Percentiles rank a stretch among this genome's conserved stretches.
Evolutionary conservation across 2,329 filamentous ascomycete genomes (phyloP).

Genomic region (Diaporthe helianthi): DNA sequence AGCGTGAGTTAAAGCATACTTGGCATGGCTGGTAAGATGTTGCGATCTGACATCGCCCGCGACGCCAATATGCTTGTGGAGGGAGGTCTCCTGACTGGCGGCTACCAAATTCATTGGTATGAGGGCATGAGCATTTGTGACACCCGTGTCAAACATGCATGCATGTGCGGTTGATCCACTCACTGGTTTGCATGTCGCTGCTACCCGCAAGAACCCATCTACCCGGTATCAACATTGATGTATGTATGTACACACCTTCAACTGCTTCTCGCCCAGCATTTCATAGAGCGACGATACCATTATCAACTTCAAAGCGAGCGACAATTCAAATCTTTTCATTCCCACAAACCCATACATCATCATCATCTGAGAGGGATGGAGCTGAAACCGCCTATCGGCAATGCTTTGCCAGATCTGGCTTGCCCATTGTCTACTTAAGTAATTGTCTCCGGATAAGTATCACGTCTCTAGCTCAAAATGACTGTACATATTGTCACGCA

Average conservation of each 20-base stretch:
- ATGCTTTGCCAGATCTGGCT: background rate
- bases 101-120: background rate
- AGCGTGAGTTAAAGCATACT: background rate
- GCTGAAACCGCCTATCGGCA: background rate
- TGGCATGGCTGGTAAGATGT: background rate
- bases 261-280: slow-evolving; percentile 13
- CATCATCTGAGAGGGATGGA: background rate
- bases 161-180: background rate
- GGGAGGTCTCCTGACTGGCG: too few relatives aligned
- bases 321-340: background rate
- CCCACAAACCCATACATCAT: background rate
- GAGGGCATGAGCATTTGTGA: background rate
- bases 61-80: background rate
- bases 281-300: slow-evolving; percentile 24
- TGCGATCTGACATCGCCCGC: background rate
- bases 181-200: background rate
- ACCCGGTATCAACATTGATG: background rate
- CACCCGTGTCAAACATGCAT: background rate
- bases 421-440: background rate
- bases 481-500: too few relatives aligned
- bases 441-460: background rate
- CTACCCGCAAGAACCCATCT: background rate
- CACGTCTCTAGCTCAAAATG: background rate
- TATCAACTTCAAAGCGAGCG: slow-evolving; percentile 14
- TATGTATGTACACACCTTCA: background rate